Conservation (phyloP, 345 rosid species). For the Barbarea vulgaris region DNA sequence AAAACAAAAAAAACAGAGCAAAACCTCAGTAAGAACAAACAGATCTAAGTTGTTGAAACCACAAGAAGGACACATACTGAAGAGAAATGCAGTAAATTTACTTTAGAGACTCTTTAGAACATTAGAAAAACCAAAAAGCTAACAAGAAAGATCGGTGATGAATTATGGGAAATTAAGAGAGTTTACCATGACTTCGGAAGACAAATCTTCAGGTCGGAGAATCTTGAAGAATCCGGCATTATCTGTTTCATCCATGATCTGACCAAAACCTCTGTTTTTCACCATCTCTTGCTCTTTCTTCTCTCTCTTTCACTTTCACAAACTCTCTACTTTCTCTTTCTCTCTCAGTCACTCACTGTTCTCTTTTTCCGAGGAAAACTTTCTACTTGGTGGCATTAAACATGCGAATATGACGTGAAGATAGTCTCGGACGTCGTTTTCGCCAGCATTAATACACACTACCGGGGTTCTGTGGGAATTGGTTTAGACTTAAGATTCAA, state of each 20-base stretch:
- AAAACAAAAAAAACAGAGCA: neutral
- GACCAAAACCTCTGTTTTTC: neutral
- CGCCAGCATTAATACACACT: no score
- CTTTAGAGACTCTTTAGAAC: neutral
- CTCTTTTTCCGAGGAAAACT: no score
- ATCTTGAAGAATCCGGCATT: constrained; percentile 16
- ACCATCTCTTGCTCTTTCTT: neutral
- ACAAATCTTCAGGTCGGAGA: neutral
- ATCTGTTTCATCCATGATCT: neutral
- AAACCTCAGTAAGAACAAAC: neutral
- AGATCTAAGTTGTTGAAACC: constrained; percentile 6
- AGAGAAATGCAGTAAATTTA: neutral
- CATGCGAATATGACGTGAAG: no score
- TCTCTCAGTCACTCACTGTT: neutral
- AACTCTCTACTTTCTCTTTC: neutral
- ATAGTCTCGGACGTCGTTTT: no score
- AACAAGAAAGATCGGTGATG: neutral
- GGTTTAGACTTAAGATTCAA: neutral
- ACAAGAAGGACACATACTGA: neutral
- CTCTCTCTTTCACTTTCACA: neutral
- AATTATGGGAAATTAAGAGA: neutral
- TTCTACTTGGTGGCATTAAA: no score
- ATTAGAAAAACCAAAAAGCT: neutral
- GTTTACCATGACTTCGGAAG: neutral
- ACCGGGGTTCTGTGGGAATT: no score